Percentiles rank a stretch among this genome's conserved stretches.
These are phyloP conservation scores for Aspergillus novoparasiticus DNA, from an alignment of 2,329 filamentous ascomycete species.

Conservation along the genomic window DNA sequence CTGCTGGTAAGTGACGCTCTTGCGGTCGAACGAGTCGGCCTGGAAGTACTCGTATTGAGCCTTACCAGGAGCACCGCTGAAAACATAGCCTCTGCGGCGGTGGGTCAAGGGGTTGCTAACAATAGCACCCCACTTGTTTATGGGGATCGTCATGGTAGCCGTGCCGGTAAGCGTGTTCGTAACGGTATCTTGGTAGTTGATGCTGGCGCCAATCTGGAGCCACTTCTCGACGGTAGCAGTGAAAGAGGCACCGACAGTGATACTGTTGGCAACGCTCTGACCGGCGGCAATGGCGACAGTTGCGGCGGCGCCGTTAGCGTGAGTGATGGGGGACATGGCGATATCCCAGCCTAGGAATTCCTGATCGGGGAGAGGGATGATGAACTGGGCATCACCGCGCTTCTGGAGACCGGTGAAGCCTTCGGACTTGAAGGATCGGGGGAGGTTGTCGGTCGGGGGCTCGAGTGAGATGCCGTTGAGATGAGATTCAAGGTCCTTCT, in stretches of 20 bases:
- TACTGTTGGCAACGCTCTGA: constrained; percentile 19
- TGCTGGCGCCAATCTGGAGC: neutral
- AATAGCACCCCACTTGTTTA: constrained; percentile 20
- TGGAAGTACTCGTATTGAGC: constrained; percentile 18
- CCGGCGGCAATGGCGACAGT: constrained; percentile 17
- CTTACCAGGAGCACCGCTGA: constrained; percentile 17
- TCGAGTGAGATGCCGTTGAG: constrained; percentile 8
- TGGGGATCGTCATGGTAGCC: constrained; percentile 22
- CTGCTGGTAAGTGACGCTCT: constrained; percentile 9
- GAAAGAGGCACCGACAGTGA: constrained; percentile 13
- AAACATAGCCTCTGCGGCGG: constrained; percentile 20
- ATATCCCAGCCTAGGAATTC: constrained; percentile 24
- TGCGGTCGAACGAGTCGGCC: constrained; percentile 17
- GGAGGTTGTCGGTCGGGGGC: constrained; percentile 4
- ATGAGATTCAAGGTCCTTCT: constrained; percentile 13
- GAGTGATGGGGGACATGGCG: constrained; percentile 19
- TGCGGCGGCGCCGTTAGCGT: constrained; percentile 19
- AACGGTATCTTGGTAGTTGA: constrained; percentile 10
- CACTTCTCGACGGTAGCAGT: neutral
- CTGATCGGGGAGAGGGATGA: constrained; percentile 18
- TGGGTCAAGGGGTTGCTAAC: constrained; percentile 21
- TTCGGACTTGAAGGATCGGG: neutral
- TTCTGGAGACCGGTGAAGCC: constrained; percentile 3
- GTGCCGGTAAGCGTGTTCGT: constrained; percentile 20
- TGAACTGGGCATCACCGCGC: constrained; percentile 12